A percentile compares a stretch with the other conserved stretches of the same genome.
Conservation (phyloP, 2,329 filamentous ascomycete genomes). For the Daldinia sp. region DNA sequence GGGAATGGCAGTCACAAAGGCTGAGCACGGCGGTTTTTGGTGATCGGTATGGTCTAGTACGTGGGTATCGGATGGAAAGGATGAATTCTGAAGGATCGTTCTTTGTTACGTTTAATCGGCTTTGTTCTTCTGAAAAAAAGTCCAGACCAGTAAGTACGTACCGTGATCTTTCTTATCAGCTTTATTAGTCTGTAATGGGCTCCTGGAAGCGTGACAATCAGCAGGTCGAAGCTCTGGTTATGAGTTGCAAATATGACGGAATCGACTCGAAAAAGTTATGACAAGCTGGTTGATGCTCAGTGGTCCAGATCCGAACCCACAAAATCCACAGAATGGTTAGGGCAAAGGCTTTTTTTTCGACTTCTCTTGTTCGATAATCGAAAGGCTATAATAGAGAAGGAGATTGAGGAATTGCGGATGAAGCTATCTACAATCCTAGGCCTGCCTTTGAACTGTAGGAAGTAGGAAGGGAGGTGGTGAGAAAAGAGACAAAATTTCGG, state of each 20-base stretch:
- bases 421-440: slow-evolving; percentile 42
- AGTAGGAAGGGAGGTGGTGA: slow-evolving; percentile 21
- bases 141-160: slow-evolving; percentile 25
- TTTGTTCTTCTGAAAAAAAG: slow-evolving; percentile 21
- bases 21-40: slow-evolving; percentile 15
- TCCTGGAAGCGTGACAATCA: slow-evolving; percentile 22
- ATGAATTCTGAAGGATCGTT: slow-evolving; percentile 3
- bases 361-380: slow-evolving; percentile 32
- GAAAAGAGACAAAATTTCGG: slow-evolving; percentile 25
- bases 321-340: background rate
- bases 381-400: slow-evolving; percentile 34
- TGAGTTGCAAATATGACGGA: slow-evolving; percentile 31
- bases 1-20: slow-evolving; percentile 26
- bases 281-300: background rate
- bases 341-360: slow-evolving; percentile 11
- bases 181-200: slow-evolving; percentile 1
- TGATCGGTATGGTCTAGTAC: slow-evolving; percentile 6
- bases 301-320: slow-evolving; percentile 24
- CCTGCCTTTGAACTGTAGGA: slow-evolving; percentile 42
- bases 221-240: slow-evolving; percentile 20
- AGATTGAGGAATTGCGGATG: slow-evolving; percentile 33
- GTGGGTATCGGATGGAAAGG: slow-evolving; percentile 16
- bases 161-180: slow-evolving; percentile 14
- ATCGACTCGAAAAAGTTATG: slow-evolving; percentile 11
- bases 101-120: slow-evolving; percentile 34